Conservation (phyloP, 495 filamentous ascomycete species). For the Penicillium bialowiezense region DNA sequence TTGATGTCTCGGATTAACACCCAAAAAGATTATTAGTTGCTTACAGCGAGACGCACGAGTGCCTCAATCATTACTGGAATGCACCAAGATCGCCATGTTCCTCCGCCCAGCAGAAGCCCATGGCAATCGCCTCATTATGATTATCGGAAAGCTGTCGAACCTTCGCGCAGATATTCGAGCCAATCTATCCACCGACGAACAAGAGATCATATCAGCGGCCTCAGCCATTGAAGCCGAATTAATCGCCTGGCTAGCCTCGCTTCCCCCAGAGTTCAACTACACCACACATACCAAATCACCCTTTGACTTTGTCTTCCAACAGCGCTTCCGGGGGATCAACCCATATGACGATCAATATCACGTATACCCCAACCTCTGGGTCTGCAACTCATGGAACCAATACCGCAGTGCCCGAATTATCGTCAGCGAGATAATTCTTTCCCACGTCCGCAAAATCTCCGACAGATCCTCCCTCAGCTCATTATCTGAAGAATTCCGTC, state of each 20-base stretch:
- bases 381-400: slow-evolving; percentile 58
- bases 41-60: slow-evolving; percentile 36
- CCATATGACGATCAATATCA: slow-evolving; percentile 58
- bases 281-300: slow-evolving; percentile 24
- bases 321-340: slow-evolving; percentile 22
- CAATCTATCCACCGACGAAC: slow-evolving; percentile 32
- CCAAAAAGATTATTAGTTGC: slow-evolving; percentile 37
- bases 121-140: slow-evolving; percentile 35
- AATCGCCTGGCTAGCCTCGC: slow-evolving; percentile 36
- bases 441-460: slow-evolving; percentile 16
- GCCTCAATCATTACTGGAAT: slow-evolving; percentile 33
- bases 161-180: slow-evolving; percentile 44
- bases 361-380: slow-evolving; percentile 56
- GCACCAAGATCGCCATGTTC: slow-evolving; percentile 32
- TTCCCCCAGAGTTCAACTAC: slow-evolving; percentile 40
- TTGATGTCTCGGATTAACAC: background rate
- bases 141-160: slow-evolving; percentile 41
- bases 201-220: slow-evolving; percentile 43
- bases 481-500: slow-evolving; percentile 31
- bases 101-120: slow-evolving; percentile 35
- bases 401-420: slow-evolving; percentile 61
- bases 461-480: slow-evolving; percentile 8
- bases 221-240: slow-evolving; percentile 52
- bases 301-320: slow-evolving; percentile 20
- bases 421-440: slow-evolving; percentile 50